Conservation (phyloP, 2,329 filamentous ascomycete genomes). For the Phoma herbarum region DNA sequence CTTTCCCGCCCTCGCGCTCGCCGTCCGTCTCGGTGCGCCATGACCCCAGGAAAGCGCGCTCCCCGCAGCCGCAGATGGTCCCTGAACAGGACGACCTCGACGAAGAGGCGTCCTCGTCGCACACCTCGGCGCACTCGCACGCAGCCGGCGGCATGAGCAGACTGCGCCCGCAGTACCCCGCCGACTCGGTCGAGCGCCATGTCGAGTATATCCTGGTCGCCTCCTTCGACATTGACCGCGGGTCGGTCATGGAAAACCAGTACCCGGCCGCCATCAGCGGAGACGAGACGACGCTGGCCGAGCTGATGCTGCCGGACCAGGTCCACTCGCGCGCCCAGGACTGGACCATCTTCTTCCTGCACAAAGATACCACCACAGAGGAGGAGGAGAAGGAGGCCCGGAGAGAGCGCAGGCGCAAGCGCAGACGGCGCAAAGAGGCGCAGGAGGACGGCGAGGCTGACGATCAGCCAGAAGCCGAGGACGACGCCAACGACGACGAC, state of each 20-base stretch:
- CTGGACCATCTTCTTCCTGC: constrained; percentile 99
- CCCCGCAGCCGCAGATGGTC: constrained; percentile 49
- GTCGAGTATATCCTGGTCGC: constrained; percentile 98
- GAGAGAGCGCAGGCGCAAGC: constrained; percentile 64
- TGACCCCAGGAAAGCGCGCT: constrained; percentile 44
- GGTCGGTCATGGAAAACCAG: constrained; percentile 98
- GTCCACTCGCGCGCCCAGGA: constrained; percentile 94
- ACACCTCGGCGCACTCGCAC: constrained; percentile 35
- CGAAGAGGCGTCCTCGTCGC: constrained; percentile 40
- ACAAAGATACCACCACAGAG: constrained; percentile 89
- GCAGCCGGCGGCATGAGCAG: constrained; percentile 20
- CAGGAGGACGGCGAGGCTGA: constrained; percentile 55
- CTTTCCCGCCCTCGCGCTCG: constrained; percentile 45
- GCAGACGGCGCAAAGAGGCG: constrained; percentile 54
- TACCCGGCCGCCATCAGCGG: constrained; percentile 94
- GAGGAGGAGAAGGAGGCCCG: constrained; percentile 72
- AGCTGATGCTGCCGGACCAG: constrained; percentile 98
- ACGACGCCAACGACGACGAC: constrained; percentile 52
- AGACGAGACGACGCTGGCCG: constrained; percentile 96
- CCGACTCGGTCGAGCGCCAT: constrained; percentile 74
- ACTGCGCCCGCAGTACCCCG: constrained; percentile 60
- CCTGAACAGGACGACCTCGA: constrained; percentile 42
- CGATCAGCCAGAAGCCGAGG: constrained; percentile 31
- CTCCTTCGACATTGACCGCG: constrained; percentile 95
- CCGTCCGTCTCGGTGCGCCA: constrained; percentile 50